Evolutionary conservation across 2,329 filamentous ascomycete genomes (phyloP).

Genomic region (Dendryphion nanum): DNA sequence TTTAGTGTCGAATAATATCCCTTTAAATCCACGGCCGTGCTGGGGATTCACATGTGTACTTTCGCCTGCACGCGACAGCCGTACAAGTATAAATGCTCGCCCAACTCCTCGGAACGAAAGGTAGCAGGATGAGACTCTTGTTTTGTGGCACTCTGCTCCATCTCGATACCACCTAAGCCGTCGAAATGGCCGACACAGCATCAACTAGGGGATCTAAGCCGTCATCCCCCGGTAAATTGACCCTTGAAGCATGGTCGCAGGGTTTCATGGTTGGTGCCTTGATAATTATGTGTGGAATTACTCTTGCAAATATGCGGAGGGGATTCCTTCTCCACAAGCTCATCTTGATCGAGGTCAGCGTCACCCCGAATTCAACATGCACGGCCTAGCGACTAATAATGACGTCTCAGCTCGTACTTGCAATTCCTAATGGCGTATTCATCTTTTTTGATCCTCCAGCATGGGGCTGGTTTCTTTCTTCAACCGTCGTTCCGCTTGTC

Average conservation of each 20-base stretch:
- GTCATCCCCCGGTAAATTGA: conserved; percentile 1
- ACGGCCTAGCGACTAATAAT: conserved; percentile 1
- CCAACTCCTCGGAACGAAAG: too few relatives aligned
- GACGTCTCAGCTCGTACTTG: conserved; percentile 4
- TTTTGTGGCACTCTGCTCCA: too few relatives aligned
- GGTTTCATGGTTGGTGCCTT: conserved; percentile 4
- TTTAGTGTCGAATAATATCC: too few relatives aligned
- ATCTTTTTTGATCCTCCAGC: conserved; percentile 3
- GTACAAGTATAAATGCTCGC: too few relatives aligned
- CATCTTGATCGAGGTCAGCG: conserved; percentile 4
- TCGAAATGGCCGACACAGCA: conserved; percentile 1
- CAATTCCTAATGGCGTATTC: conserved; percentile 3
- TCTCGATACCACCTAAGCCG: too few relatives aligned
- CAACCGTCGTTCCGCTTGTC: conserved; percentile 3
- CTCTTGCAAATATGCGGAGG: conserved; percentile 3
- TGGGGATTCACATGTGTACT: too few relatives aligned
- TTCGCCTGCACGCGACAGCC: too few relatives aligned
- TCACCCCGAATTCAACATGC: conserved; percentile 1
- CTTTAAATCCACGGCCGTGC: too few relatives aligned
- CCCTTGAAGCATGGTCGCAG: conserved; percentile 5
- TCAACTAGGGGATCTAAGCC: conserved; percentile 1
- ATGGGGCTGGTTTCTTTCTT: conserved; percentile 4
- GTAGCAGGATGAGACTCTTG: too few relatives aligned
- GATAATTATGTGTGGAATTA: conserved; percentile 5
- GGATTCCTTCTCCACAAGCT: conserved; percentile 4